Conservation (phyloP, 371 early-diverging fungal species). For the Basidiobolus heterosporus region DNA sequence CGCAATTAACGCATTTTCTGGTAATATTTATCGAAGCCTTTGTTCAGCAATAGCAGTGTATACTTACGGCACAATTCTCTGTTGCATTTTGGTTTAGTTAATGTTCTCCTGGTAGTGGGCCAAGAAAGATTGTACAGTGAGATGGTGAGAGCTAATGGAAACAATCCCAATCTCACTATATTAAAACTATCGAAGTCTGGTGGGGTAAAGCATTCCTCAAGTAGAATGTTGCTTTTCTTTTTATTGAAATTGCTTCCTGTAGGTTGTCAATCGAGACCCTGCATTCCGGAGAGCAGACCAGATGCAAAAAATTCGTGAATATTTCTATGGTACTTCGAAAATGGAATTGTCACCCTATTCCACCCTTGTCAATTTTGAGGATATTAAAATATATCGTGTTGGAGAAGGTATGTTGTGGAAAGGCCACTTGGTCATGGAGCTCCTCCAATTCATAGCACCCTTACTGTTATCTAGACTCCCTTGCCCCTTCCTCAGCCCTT, state of each 20-base stretch:
- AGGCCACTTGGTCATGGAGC: too few species aligned
- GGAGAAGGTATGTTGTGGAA: slow-evolving; percentile 42
- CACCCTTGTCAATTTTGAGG: slow-evolving; percentile 54
- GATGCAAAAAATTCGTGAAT: slow-evolving; percentile 62
- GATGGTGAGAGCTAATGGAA: slow-evolving; percentile 33
- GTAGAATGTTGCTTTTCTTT: slow-evolving; percentile 2
- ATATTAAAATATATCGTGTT: slow-evolving; percentile 57
- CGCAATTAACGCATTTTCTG: slow-evolving; percentile 40
- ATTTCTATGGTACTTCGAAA: slow-evolving; percentile 77
- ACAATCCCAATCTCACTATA: slow-evolving; percentile 33
- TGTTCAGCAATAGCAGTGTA: slow-evolving; percentile 1
- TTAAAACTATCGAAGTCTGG: slow-evolving; percentile 83
- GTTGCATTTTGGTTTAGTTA: slow-evolving; percentile 32
- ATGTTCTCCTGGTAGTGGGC: slow-evolving; percentile 73
- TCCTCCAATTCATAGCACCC: too few species aligned
- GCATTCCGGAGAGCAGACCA: slow-evolving; percentile 47
- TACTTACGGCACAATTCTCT: neutral
- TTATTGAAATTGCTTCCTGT: neutral
- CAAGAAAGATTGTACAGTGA: slow-evolving; percentile 84
- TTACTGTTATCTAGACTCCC: slow-evolving; percentile 20
- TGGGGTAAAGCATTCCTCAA: slow-evolving; percentile 33
- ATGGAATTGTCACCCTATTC: slow-evolving; percentile 67
- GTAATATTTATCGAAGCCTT: slow-evolving; percentile 14
- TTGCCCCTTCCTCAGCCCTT: slow-evolving; percentile 82
- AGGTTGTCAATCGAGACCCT: slow-evolving; percentile 72